A percentile compares a stretch with the other conserved stretches of the same genome.
Evolutionary conservation across 345 rosid genomes (phyloP).

Genomic region (Eucalyptus polyanthemos): DNA sequence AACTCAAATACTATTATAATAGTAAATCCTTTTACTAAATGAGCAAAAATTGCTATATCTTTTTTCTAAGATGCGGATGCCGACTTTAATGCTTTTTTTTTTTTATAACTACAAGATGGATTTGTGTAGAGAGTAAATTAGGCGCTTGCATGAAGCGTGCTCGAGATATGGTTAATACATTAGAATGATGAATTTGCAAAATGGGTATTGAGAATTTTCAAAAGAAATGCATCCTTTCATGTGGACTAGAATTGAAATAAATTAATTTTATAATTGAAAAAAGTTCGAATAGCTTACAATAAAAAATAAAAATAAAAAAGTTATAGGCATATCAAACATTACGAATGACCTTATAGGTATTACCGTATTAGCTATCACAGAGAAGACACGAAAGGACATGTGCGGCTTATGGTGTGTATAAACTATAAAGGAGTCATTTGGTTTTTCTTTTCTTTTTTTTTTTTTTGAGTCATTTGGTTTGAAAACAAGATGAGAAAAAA

Average conservation of each 20-base stretch:
- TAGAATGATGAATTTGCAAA: accelerated
- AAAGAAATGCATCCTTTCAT: background rate
- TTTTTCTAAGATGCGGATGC: background rate
- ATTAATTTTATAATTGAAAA: background rate
- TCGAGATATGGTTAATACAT: background rate
- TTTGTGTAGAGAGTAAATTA: background rate
- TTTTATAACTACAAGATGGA: background rate
- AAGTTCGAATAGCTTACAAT: background rate
- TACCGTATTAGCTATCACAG: accelerated
- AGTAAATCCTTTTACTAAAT: background rate
- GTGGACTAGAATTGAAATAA: background rate
- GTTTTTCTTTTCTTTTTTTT: too few species aligned
- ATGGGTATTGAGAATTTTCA: background rate
- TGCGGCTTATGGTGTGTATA: accelerated
- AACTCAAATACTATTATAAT: accelerated
- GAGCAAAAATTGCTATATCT: background rate
- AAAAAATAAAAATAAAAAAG: background rate
- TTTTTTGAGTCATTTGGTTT: too few species aligned
- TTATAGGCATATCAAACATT: background rate
- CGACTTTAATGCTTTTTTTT: background rate
- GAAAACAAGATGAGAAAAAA: background rate
- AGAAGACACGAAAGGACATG: background rate
- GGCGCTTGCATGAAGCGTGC: background rate
- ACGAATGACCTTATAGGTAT: background rate
- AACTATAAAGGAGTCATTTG: too few species aligned